These are phyloP conservation scores for Tolypocladium sp. DNA, from an alignment of 2,329 filamentous ascomycete genomes.

Conservation along the genomic window DNA sequence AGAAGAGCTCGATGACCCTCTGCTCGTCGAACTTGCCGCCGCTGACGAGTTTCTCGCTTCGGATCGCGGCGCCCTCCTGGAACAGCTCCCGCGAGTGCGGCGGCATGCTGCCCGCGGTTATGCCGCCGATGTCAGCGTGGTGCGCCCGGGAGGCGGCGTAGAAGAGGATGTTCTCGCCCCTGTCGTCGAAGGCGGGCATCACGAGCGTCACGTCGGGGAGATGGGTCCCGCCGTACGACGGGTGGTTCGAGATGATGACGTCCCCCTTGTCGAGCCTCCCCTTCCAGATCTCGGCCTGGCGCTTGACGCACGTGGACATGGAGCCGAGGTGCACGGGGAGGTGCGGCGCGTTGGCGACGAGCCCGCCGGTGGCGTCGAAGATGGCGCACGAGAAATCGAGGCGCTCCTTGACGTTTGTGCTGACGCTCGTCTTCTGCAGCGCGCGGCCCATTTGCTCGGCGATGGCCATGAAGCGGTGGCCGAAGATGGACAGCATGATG, in stretches of 20 bases:
- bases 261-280: conserved; percentile 22
- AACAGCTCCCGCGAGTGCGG: conserved; percentile 58
- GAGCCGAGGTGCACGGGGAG: conserved; percentile 68
- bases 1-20: conserved; percentile 61
- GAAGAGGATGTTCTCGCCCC: conserved; percentile 29
- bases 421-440: conserved; percentile 68
- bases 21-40: conserved; percentile 72
- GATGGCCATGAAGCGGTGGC: conserved; percentile 75
- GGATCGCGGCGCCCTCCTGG: conserved; percentile 57
- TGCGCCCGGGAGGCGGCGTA: conserved; percentile 54
- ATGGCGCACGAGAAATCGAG: conserved; percentile 75
- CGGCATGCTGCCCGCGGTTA: conserved; percentile 76
- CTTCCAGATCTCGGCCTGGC: conserved; percentile 61
- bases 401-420: conserved; percentile 72
- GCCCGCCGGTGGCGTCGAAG: conserved; percentile 63
- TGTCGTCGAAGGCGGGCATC: conserved; percentile 38
- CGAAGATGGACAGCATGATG: conserved; percentile 69
- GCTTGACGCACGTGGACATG: conserved; percentile 68
- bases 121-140: conserved; percentile 55
- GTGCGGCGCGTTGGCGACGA: conserved; percentile 70
- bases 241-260: conserved; percentile 26
- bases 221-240: conserved; percentile 26
- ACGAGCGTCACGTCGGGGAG: conserved; percentile 29
- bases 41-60: conserved; percentile 62
- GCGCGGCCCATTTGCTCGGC: conserved; percentile 77